phyloP scores from a whole-genome alignment of 179 eudicot genomes.

The Camellia oleifera region DNA sequence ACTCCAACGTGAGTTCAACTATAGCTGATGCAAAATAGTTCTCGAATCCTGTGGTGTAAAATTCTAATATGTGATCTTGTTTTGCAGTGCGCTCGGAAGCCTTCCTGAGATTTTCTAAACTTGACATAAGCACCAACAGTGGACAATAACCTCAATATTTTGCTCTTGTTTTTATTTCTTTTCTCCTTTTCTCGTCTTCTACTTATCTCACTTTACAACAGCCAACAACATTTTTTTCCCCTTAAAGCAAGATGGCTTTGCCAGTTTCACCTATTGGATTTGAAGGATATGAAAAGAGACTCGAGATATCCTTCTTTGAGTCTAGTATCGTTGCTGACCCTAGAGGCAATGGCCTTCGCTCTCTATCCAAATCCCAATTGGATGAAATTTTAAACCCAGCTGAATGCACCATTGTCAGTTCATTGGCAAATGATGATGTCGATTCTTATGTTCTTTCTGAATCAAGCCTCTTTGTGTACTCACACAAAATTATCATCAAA shows the following conservation, averaged over 20 bases:
- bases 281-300: conserved; percentile 79
- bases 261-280: conserved; percentile 73
- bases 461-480: conserved; percentile 77
- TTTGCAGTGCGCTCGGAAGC: conserved; percentile 92
- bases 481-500: conserved; percentile 64
- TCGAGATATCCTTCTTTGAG: conserved; percentile 66
- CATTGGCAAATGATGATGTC: conserved; percentile 54
- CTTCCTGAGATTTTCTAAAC: conserved; percentile 68
- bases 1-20: conserved; percentile 54
- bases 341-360: conserved; percentile 57
- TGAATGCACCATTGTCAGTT: conserved; percentile 76
- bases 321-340: conserved; percentile 58
- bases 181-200: conserved; percentile 32
- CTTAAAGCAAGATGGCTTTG: conserved; percentile 34
- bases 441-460: conserved; percentile 83
- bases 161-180: conserved; percentile 21
- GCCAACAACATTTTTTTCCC: not conserved
- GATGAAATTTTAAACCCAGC: conserved; percentile 77
- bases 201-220: conserved; percentile 8
- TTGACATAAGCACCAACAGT: conserved; percentile 11
- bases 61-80: not conserved
- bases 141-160: conserved; percentile 16
- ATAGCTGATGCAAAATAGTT: not conserved
- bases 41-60: not conserved
- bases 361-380: conserved; percentile 55